Percentiles rank a stretch among this genome's conserved stretches.
phyloP scores from a whole-genome alignment of 805 yeast species.

The Spathaspora hagerdaliae region DNA sequence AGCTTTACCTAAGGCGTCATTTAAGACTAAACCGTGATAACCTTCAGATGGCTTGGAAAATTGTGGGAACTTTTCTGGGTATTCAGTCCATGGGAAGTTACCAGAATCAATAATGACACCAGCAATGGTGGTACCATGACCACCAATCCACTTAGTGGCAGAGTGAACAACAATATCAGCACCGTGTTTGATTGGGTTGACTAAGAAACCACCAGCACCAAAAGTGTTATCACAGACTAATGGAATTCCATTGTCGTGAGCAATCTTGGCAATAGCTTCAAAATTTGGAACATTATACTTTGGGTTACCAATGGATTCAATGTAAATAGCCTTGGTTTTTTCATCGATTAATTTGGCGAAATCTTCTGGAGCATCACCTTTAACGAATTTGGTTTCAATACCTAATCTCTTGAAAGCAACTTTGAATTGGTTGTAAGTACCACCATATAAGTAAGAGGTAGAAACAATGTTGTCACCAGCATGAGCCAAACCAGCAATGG shows the following conservation, averaged over 20 bases:
- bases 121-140: slow-evolving; percentile 93
- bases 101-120: slow-evolving; percentile 91
- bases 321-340: slow-evolving; percentile 82
- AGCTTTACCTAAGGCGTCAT: slow-evolving; percentile 74
- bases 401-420: slow-evolving; percentile 88
- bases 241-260: slow-evolving; percentile 84
- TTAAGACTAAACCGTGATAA: slow-evolving; percentile 82
- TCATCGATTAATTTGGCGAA: slow-evolving; percentile 73
- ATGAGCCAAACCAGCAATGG: slow-evolving; percentile 79
- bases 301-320: slow-evolving; percentile 93
- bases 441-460: slow-evolving; percentile 87
- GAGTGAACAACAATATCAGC: slow-evolving; percentile 92
- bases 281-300: slow-evolving; percentile 90
- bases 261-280: slow-evolving; percentile 66
- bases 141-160: slow-evolving; percentile 97
- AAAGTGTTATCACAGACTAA: slow-evolving; percentile 94
- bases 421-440: slow-evolving; percentile 93
- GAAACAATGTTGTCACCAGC: slow-evolving; percentile 88
- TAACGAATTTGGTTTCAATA: slow-evolving; percentile 77
- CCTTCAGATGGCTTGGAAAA: slow-evolving; percentile 89
- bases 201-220: slow-evolving; percentile 92
- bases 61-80: slow-evolving; percentile 88
- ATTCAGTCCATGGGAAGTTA: slow-evolving; percentile 84
- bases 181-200: slow-evolving; percentile 82
- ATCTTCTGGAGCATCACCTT: slow-evolving; percentile 74